Percentiles rank a stretch among this genome's conserved stretches.
phyloP scores from a whole-genome alignment of 495 filamentous ascomycete species.

The Hyaloscypha variabilis region DNA sequence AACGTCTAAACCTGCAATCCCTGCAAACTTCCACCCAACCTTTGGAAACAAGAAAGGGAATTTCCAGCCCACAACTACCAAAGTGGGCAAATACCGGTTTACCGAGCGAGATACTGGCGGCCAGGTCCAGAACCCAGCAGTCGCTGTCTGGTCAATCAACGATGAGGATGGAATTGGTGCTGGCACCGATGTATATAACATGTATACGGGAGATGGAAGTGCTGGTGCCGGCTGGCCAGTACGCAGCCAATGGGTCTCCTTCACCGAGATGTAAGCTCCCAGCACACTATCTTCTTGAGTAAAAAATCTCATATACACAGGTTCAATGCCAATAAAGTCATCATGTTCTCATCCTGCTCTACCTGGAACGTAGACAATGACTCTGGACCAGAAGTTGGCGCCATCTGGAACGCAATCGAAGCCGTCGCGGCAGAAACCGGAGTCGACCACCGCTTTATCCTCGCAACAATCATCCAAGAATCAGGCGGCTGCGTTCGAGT shows the following conservation, averaged over 20 bases:
- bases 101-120: background rate
- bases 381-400: slow-evolving; percentile 30
- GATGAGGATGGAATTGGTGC: background rate
- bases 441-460: slow-evolving; percentile 40
- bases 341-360: slow-evolving; percentile 11
- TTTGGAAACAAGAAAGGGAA: slow-evolving; percentile 11
- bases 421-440: slow-evolving; percentile 31
- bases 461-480: slow-evolving; percentile 41
- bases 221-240: background rate
- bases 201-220: background rate
- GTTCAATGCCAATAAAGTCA: slow-evolving; percentile 1
- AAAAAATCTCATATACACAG: background rate
- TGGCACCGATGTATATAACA: background rate
- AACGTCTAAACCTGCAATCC: background rate
- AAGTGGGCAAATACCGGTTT: background rate
- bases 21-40: background rate
- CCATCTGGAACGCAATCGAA: slow-evolving; percentile 39
- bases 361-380: slow-evolving; percentile 8
- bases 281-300: background rate
- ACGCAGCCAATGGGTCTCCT: slow-evolving; percentile 13
- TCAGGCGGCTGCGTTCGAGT: slow-evolving; percentile 37
- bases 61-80: background rate
- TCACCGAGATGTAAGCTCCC: slow-evolving; percentile 15
- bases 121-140: background rate
- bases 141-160: background rate